A percentile compares a stretch with the other conserved stretches of the same genome.
phyloP scores from a whole-genome alignment of 148 eudicot genomes.

The Pouteria glomerata region DNA sequence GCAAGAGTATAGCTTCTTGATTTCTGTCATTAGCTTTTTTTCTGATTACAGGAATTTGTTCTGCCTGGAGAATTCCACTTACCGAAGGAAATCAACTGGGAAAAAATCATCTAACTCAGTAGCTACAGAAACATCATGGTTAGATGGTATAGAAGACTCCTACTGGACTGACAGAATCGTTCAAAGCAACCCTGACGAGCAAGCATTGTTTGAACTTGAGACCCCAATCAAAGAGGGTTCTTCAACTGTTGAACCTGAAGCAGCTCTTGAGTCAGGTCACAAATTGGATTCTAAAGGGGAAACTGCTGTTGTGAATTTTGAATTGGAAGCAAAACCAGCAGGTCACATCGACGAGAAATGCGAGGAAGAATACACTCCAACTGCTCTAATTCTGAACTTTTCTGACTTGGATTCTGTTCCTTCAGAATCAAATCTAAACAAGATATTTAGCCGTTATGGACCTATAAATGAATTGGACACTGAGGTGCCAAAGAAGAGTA shows the following conservation, averaged over 20 bases:
- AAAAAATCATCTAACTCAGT: slow-evolving; percentile 11
- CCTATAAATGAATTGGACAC: slow-evolving; percentile 47
- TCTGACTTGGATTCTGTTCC: slow-evolving; percentile 55
- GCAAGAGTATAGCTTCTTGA: slow-evolving; percentile 22
- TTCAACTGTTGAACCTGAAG: not conserved
- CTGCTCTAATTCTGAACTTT: slow-evolving; percentile 53
- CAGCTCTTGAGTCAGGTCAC: no score
- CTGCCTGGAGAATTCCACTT: slow-evolving; percentile 22
- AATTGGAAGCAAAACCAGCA: slow-evolving; percentile 13
- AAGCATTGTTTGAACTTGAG: slow-evolving; percentile 19
- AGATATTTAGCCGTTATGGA: slow-evolving; percentile 49
- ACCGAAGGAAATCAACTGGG: slow-evolving; percentile 9
- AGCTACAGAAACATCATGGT: slow-evolving; percentile 11
- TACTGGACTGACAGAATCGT: slow-evolving; percentile 24
- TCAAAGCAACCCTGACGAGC: slow-evolving; percentile 16
- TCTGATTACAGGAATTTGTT: slow-evolving; percentile 44
- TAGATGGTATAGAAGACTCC: slow-evolving; percentile 30
- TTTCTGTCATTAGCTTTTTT: slow-evolving; percentile 31
- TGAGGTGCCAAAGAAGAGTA: slow-evolving; percentile 39
- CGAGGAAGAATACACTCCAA: slow-evolving; percentile 37
- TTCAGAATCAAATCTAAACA: slow-evolving; percentile 38
- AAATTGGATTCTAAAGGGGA: slow-evolving; percentile 7
- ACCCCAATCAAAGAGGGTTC: not conserved
- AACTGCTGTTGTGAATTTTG: slow-evolving; percentile 3
- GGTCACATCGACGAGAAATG: slow-evolving; percentile 15